These are phyloP conservation scores for Crucihimalaya himalaica DNA, from an alignment of 345 rosid genomes.

Conservation along the genomic window DNA sequence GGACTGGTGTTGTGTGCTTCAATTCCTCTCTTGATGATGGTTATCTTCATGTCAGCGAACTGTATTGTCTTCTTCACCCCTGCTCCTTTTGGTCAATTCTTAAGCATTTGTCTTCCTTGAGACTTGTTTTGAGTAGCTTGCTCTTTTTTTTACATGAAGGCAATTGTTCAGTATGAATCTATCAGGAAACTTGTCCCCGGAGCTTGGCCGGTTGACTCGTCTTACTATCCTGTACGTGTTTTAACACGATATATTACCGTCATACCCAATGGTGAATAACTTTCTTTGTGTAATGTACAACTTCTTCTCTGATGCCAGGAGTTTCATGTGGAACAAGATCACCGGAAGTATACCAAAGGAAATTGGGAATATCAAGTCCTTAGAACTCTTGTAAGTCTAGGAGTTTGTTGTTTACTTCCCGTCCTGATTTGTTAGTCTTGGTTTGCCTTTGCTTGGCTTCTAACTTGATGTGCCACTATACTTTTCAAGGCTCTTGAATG, in stretches of 20 bases:
- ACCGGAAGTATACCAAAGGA: slow-evolving; percentile 87
- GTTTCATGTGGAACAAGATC: slow-evolving; percentile 93
- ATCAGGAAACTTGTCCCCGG: slow-evolving; percentile 76
- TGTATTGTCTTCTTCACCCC: slow-evolving; percentile 53
- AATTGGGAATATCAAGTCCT: slow-evolving; percentile 74
- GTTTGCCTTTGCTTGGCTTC: slow-evolving; percentile 20
- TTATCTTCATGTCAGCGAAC: slow-evolving; percentile 74
- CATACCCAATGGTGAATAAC: slow-evolving; percentile 1
- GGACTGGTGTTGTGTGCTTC: slow-evolving; percentile 91
- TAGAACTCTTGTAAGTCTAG: slow-evolving; percentile 77
- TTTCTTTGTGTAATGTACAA: slow-evolving; percentile 12
- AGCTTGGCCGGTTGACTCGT: slow-evolving; percentile 67
- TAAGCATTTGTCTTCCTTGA: not conserved
- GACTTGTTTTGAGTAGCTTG: not conserved
- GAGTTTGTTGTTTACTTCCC: not conserved
- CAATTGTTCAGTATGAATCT: slow-evolving; percentile 76
- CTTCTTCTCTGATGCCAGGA: slow-evolving; percentile 53
- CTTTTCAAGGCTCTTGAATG: slow-evolving; percentile 80
- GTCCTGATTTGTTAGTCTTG: not conserved
- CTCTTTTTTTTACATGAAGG: slow-evolving; percentile 46
- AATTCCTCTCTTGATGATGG: slow-evolving; percentile 57
- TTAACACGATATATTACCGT: not conserved
- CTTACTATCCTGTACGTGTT: slow-evolving; percentile 63
- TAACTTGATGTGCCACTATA: slow-evolving; percentile 34
- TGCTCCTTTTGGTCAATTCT: not conserved